These are phyloP conservation scores for Allium cepa DNA, from an alignment of 106 monocot species.

Conservation along the genomic window DNA sequence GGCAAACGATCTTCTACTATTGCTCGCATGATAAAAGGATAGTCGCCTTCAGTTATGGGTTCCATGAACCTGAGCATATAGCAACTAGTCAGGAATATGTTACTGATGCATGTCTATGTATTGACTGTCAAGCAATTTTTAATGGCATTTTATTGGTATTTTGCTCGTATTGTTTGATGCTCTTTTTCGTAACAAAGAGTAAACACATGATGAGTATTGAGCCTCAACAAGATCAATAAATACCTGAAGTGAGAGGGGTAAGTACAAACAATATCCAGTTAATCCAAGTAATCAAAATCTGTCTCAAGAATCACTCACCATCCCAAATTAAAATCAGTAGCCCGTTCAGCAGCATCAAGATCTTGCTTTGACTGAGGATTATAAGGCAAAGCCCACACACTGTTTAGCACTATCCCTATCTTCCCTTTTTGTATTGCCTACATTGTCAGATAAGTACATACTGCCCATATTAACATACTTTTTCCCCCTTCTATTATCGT, in stretches of 20 bases:
- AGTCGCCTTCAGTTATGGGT: constrained; percentile 5
- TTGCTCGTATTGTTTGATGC: too few relatives aligned
- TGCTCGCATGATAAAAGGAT: constrained; percentile 2
- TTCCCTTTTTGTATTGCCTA: constrained; percentile 20
- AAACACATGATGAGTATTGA: too few relatives aligned
- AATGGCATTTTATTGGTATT: too few relatives aligned
- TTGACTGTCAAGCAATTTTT: background rate
- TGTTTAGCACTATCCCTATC: constrained; percentile 19
- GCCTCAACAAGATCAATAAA: too few relatives aligned
- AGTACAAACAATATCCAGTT: too few relatives aligned
- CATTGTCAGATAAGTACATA: background rate
- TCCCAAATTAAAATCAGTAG: constrained; percentile 30
- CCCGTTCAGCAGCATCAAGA: constrained; percentile 19
- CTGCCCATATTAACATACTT: background rate
- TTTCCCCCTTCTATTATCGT: background rate
- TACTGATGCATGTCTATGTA: background rate
- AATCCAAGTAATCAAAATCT: too few relatives aligned
- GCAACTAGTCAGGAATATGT: background rate
- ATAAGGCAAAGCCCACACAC: constrained; percentile 10
- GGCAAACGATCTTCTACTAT: background rate
- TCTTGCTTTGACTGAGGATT: constrained; percentile 18
- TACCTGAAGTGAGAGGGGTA: too few relatives aligned
- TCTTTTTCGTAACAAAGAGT: too few relatives aligned
- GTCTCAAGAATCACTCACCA: constrained; percentile 3
- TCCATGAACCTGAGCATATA: constrained; percentile 10